phyloP scores from a whole-genome alignment of 371 early-diverging fungal species.

The Mucor velutinosus region DNA sequence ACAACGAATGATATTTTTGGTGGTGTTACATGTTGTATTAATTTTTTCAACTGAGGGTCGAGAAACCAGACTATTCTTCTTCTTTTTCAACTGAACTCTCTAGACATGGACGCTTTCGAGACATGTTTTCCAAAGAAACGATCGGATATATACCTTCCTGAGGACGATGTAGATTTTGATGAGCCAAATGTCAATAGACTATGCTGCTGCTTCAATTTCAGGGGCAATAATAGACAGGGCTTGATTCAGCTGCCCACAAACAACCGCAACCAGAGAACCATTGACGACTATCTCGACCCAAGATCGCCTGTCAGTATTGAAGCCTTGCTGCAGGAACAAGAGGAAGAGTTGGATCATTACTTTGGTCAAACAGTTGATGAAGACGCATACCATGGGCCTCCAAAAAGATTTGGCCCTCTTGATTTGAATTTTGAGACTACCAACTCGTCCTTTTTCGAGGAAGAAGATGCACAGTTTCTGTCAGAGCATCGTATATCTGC shows the following conservation, averaged over 20 bases:
- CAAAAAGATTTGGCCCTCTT: neutral
- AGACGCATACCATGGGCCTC: conserved; percentile 9
- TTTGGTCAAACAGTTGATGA: conserved; percentile 16
- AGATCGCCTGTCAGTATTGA: conserved; percentile 20
- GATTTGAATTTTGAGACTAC: neutral
- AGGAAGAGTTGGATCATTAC: conserved; percentile 23
- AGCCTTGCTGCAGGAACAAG: conserved; percentile 14
- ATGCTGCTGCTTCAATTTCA: conserved; percentile 3
- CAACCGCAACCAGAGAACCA: neutral
- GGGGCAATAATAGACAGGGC: neutral
- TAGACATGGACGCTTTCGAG: neutral
- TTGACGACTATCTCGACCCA: conserved; percentile 18
- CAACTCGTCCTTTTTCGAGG: neutral
- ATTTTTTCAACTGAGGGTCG: neutral
- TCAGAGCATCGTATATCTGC: conserved; percentile 26
- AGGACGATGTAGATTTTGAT: conserved; percentile 10
- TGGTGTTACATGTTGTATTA: neutral
- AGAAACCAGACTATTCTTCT: neutral
- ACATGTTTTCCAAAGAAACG: neutral
- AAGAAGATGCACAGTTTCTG: conserved; percentile 23
- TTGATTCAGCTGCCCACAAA: conserved; percentile 10
- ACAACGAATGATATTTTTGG: neutral
- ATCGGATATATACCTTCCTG: conserved; percentile 9
- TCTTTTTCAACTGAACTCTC: neutral
- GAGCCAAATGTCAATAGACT: neutral